Percentiles rank a stretch among this genome's conserved stretches.
Evolutionary conservation across 305 asterid species (phyloP).

Genomic region (Solanum hybrid): DNA sequence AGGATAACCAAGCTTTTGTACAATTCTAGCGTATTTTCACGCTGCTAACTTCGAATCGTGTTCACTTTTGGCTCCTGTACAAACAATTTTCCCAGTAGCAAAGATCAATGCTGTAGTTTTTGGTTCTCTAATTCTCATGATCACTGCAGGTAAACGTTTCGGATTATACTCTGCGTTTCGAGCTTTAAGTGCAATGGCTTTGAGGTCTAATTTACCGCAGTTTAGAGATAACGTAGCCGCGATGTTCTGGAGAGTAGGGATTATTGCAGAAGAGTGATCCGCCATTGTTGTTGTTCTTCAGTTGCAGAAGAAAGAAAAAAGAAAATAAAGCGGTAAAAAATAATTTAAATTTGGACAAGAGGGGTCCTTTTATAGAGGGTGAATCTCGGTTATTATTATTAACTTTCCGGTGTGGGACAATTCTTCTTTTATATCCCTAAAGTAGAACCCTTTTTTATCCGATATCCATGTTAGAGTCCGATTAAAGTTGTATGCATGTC

Average conservation of each 20-base stretch:
- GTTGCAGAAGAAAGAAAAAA: background rate
- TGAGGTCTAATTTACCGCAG: slow-evolving; percentile 55
- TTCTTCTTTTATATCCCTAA: background rate
- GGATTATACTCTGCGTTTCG: slow-evolving; percentile 55
- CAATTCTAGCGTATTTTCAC: background rate
- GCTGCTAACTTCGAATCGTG: background rate
- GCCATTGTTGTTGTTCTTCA: background rate
- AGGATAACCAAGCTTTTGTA: background rate
- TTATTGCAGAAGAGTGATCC: slow-evolving; percentile 60
- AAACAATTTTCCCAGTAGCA: background rate
- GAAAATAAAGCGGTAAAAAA: background rate
- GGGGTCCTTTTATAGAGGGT: background rate
- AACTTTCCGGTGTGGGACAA: background rate
- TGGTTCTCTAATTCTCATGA: background rate
- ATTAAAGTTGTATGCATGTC: background rate
- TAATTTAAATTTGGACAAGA: accelerated
- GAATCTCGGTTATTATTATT: background rate
- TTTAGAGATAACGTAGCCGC: slow-evolving; percentile 61
- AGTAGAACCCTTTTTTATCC: too few species aligned
- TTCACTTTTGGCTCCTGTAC: background rate
- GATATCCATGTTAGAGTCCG: background rate
- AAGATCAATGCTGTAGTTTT: background rate
- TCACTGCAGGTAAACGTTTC: slow-evolving; percentile 6
- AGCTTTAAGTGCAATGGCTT: slow-evolving; percentile 43
- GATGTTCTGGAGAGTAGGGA: slow-evolving; percentile 78